Evolutionary conservation across 768 basidiomycete species (phyloP).

Genomic region (Boletus barrowsii): DNA sequence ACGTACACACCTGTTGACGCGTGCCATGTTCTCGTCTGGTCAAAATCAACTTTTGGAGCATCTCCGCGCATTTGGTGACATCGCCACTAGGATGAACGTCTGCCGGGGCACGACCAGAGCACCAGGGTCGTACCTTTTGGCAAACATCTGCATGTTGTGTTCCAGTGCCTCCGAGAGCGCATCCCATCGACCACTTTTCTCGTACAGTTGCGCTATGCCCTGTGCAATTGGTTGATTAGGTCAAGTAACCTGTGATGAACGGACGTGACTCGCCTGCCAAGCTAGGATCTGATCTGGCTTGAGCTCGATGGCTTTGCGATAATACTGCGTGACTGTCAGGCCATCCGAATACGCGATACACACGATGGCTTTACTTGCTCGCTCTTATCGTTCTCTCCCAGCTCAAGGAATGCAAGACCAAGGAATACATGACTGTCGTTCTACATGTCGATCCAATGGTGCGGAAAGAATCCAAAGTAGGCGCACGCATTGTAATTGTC

Average conservation of each 20-base stretch:
- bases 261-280: slow-evolving; percentile 63
- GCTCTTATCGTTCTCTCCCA: slow-evolving; percentile 67
- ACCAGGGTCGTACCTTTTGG: slow-evolving; percentile 47
- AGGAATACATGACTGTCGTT: slow-evolving; percentile 75
- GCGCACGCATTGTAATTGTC: slow-evolving; percentile 86
- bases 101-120: not conserved
- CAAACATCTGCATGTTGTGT: slow-evolving; percentile 56
- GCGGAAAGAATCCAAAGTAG: not conserved
- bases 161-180: slow-evolving; percentile 52
- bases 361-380: slow-evolving; percentile 70
- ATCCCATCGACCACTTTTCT: slow-evolving; percentile 57
- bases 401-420: slow-evolving; percentile 74
- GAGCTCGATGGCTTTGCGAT: slow-evolving; percentile 70
- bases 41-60: slow-evolving; percentile 72
- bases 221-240: slow-evolving; percentile 27
- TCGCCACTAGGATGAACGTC: slow-evolving; percentile 54
- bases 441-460: slow-evolving; percentile 1
- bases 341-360: slow-evolving; percentile 1
- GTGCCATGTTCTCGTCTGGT: slow-evolving; percentile 60
- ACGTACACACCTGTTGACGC: too few relatives aligned
- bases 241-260: slow-evolving; percentile 6
- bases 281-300: slow-evolving; percentile 72
- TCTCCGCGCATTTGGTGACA: slow-evolving; percentile 73
- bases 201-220: slow-evolving; percentile 75
- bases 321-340: slow-evolving; percentile 50